Base-by-base conservation (phyloP, 169 alveolate species). In the Cyclospora cayetanensis region DNA sequence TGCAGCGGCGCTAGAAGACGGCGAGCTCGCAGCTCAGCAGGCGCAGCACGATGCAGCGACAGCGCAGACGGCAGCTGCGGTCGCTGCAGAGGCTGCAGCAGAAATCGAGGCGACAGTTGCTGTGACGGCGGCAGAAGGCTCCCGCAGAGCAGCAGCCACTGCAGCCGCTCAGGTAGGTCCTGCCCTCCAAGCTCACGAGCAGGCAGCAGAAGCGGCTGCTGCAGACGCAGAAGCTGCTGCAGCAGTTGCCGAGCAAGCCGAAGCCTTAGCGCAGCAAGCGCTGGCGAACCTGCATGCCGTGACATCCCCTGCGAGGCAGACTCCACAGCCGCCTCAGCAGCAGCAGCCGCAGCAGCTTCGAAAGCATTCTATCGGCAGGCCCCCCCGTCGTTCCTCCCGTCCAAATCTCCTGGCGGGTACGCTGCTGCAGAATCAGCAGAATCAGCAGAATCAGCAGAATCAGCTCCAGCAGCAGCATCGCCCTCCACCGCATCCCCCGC, bases 311-410 rank as follows among this genome's bases (percentile, higher is more conserved):
- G 35, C 72, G 80, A 68, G 27, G 9, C 50, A 11, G 80, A 31
- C 2, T 39, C 39, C 12, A 43, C 80, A 66, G 1, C 80, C 12
- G 46, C 80, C 4, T 9, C 80, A 66, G 80, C 83, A 70, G 83
- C 83, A 70, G 83, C 83, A 70, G 83, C 83, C 31, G 83, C 83
- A 70, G 83, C 83, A 70, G 83, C 4, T 11, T 15, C 53, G 31
- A 4, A 70, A 20, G 20, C 83, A 31, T 27, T 70, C 83, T 35
- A 35, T 70, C 31, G 83, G 83, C 35, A 31, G 83, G 9, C 83
- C 83, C 53, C 83, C 83, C 18, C 22, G 83, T 2, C 55, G 83
- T 1, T 70, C 83, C 22, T 70, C 83, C 4, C 50, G 83, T 22
- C 83, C 83, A 0, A 2, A 70, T 18, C 83, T 70, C 11, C 31